Conservation (phyloP, 768 basidiomycete species). For the Pleurotus platypus region DNA sequence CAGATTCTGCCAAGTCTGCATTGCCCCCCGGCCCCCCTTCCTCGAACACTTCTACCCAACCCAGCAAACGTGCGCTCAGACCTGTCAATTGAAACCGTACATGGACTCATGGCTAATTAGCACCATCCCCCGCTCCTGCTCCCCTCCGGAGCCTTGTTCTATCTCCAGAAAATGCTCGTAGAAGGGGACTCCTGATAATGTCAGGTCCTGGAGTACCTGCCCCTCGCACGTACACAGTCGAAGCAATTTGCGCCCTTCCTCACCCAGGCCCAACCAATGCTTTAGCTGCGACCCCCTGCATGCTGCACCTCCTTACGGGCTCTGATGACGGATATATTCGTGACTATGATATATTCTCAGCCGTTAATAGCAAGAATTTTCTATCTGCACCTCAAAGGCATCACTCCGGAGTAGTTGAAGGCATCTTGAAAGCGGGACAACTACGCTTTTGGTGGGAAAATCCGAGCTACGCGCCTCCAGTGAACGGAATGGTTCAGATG, state of each 20-base stretch:
- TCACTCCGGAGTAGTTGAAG: slow-evolving; percentile 88
- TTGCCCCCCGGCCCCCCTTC: neutral
- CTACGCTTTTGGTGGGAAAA: slow-evolving; percentile 93
- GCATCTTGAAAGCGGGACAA: slow-evolving; percentile 86
- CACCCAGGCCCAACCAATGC: slow-evolving; percentile 86
- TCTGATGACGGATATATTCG: slow-evolving; percentile 93
- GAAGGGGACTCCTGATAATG: slow-evolving; percentile 34
- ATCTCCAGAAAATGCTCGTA: slow-evolving; percentile 56
- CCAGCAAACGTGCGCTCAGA: slow-evolving; percentile 27
- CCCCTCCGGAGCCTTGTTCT: slow-evolving; percentile 37
- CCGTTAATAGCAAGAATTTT: slow-evolving; percentile 84
- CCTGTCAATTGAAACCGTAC: neutral
- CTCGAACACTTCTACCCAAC: slow-evolving; percentile 18
- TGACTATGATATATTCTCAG: slow-evolving; percentile 86
- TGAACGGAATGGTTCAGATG: slow-evolving; percentile 20
- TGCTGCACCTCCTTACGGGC: slow-evolving; percentile 87
- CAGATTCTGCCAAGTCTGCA: slow-evolving; percentile 16
- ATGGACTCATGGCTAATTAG: slow-evolving; percentile 13
- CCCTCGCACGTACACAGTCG: slow-evolving; percentile 76
- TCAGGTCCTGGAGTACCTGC: slow-evolving; percentile 20
- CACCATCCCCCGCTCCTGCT: slow-evolving; percentile 25
- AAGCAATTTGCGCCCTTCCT: slow-evolving; percentile 89
- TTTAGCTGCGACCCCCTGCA: slow-evolving; percentile 81
- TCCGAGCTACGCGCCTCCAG: slow-evolving; percentile 30
- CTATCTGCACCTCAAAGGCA: slow-evolving; percentile 86